Percentiles rank a stretch among this genome's conserved stretches.
Conservation (phyloP, 2,329 filamentous ascomycete species). For the Cladosporium sp. region DNA sequence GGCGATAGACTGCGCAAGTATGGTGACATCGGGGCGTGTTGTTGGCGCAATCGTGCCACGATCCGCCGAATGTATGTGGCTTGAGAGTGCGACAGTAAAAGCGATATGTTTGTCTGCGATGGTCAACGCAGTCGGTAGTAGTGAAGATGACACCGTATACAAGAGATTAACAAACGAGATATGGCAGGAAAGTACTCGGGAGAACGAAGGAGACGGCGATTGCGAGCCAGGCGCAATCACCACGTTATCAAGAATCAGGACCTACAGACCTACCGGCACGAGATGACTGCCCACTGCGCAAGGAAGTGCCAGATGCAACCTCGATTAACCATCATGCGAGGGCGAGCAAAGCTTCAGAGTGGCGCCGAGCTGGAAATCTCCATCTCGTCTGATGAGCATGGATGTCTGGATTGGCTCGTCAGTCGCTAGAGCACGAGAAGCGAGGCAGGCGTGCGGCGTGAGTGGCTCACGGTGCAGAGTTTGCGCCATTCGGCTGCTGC, state of each 20-base stretch:
- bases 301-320: not conserved
- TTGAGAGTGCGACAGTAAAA: too few relatives aligned
- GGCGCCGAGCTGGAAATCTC: not conserved
- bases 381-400: not conserved
- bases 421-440: not conserved
- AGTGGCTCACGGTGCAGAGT: not conserved
- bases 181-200: not conserved
- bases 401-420: too few relatives aligned
- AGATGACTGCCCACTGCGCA: not conserved
- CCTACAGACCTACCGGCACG: not conserved
- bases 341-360: not conserved
- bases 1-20: slow-evolving; percentile 9
- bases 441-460: not conserved
- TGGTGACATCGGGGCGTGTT: not conserved
- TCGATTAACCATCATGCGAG: not conserved
- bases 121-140: too few relatives aligned
- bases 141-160: not conserved
- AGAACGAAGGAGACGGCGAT: not conserved
- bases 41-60: not conserved
- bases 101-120: too few relatives aligned
- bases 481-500: not conserved
- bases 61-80: not conserved
- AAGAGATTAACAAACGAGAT: not conserved
- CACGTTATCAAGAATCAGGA: not conserved
- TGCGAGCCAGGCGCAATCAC: not conserved